Base-by-base conservation (phyloP, 1,284 basidiomycete species). In the Mycosarcoma mackinlayi region DNA sequence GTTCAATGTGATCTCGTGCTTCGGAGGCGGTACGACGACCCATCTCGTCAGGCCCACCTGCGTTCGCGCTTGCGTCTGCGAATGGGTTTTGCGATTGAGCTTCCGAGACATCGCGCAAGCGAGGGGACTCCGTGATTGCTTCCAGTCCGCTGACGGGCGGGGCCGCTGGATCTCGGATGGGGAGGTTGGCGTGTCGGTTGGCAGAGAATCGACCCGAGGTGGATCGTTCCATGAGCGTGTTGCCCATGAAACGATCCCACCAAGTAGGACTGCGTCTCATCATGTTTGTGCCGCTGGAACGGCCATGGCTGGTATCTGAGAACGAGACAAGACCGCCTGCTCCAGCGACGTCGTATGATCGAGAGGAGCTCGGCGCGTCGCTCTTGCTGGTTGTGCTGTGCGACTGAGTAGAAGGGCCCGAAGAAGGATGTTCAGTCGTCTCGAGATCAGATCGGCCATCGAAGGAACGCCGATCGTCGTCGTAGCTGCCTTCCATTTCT, bases 191-290 rank as follows among this genome's bases (percentile, higher is more conserved):
- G 9, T 67, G 45, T 3, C 76, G 74, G 6, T 54, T 59, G 2
- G 57, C 18, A 2, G 65, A 38, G 23, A 72, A 53, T 24, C 73
- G 53, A 7, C 77, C 73, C 4, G 77, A 78, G 18, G 75, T 58
- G 31, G 60, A 69, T 9, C 77, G 62, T 39, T 77, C 75, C 23
- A 77, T 56, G 38, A 71, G 55, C 33, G 65, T 63, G 41, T 53
- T 65, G 35, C 66, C 68, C 72, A 78, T 71, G 63, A 79, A 71
- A 6, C 74, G 64, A 37, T 71, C 74, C 77, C 77, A 79, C 77
- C 77, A 79, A 1, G 76, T 77, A 3, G 65, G 54, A 39, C 71
- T 75, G 28, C 77, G 67, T 27, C 60, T 65, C 39, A 79, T 74
- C 35, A n/a, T 30, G 27, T 16, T 46, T 16, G 25, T 28, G 7